Evolutionary conservation across 768 basidiomycete genomes (phyloP), one percentile per base, ranked within the genome.

Genomic region (Amyloporia xantha): DNA sequence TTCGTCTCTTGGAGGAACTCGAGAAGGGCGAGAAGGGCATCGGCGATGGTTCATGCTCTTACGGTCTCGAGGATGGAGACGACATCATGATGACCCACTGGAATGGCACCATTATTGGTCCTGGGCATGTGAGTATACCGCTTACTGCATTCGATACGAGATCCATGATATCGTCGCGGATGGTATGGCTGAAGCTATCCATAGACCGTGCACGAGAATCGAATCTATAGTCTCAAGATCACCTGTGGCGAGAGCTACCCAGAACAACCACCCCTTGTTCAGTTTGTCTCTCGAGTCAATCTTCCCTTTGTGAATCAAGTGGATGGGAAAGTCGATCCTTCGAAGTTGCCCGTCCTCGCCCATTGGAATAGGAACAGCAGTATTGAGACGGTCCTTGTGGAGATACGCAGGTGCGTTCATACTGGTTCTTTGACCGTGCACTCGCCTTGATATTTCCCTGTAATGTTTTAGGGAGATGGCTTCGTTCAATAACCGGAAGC

Each of bases 21-120:
- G 96, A 99, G 68, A 97, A 98, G 70, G 96, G 96, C 62, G 96
- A 99, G 77, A 99, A 99, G 68, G 96, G 96, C 45, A 92, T 98
- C 65, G 95, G 95, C 54, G 95, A 97, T 71, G 95, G 94, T 48
- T 91, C 89, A 15, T 96, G 92, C 72, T 95, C 92, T 17, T 99
- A 98, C 61, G 96, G 96, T 35, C 73, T 99, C 51, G 91, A 91
- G 70, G 91, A 97, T 68, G 69, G 84, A 58, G 94, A 98, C 64
- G 96, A 98, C 77, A 86, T 95, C 72, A 74, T 91, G 73, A 97
- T 99, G 94, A 86, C 81, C 70, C 77, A 91, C 66, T 99, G 96
- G 96, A 97, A 96, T 62, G 95, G 96, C 44, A 99, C 96, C 19
- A 94, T 99, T 72, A 91, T 99, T 53, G 96, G 96, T 7, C 96